A percentile compares a stretch with the other conserved stretches of the same genome.
These are phyloP conservation scores for Paspalum notatum DNA, from an alignment of 176 grass and related monocot species.

Conservation along the genomic window DNA sequence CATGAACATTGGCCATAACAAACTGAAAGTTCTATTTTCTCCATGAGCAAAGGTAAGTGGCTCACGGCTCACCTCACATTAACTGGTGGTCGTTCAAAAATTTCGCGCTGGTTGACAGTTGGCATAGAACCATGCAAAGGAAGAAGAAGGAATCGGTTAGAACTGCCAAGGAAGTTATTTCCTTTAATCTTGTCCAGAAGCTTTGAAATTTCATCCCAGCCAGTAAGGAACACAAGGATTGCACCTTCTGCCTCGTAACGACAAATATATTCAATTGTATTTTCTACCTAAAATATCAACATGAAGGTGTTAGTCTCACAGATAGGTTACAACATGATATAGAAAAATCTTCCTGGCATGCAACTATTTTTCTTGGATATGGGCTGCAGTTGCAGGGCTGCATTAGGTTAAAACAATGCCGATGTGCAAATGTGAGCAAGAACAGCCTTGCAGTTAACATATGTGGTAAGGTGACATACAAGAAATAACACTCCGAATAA, in stretches of 20 bases:
- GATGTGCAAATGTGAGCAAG: background rate
- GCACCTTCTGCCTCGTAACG: conserved; percentile 81
- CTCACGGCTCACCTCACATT: conserved; percentile 75
- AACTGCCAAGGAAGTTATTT: conserved; percentile 73
- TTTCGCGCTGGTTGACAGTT: conserved; percentile 92
- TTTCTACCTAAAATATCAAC: conserved; percentile 75
- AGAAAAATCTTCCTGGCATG: background rate
- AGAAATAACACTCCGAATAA: background rate
- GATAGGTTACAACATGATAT: conserved; percentile 14
- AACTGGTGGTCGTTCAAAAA: conserved; percentile 88
- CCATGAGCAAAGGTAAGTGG: background rate
- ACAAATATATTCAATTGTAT: conserved; percentile 86
- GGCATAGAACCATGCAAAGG: conserved; percentile 98
- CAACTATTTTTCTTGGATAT: conserved; percentile 1
- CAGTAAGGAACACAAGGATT: conserved; percentile 95
- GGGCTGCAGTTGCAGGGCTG: background rate
- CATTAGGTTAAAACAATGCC: background rate
- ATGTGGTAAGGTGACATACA: background rate
- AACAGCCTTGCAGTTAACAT: background rate
- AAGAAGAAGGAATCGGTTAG: conserved; percentile 77
- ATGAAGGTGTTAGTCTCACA: conserved; percentile 25
- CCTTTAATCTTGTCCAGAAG: conserved; percentile 88
- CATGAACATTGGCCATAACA: conserved; percentile 11
- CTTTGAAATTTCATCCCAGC: conserved; percentile 98
- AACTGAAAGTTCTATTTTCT: conserved; percentile 24